Conservation (phyloP, 192 early-diverging fungal species). For the Linnemannia hyalina region DNA sequence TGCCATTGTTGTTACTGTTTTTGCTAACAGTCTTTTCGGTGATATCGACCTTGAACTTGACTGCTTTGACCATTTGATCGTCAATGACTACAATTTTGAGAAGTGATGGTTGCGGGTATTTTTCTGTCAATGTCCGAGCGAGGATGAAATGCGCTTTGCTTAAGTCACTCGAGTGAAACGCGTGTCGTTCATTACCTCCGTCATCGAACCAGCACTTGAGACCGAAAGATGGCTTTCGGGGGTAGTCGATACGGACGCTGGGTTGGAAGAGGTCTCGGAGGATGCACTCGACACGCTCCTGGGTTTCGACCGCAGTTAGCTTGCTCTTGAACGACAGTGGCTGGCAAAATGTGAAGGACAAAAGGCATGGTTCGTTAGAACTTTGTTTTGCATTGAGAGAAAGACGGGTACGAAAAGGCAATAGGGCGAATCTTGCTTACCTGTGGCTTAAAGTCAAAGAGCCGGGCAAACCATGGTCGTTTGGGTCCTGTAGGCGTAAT, state of each 20-base stretch:
- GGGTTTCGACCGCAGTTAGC: constrained; percentile 30
- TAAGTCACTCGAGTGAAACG: neutral
- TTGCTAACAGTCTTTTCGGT: constrained; percentile 21
- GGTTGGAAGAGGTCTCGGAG: constrained; percentile 31
- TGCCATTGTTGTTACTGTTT: neutral
- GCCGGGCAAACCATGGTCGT: constrained; percentile 39
- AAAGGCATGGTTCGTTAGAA: neutral
- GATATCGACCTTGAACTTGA: constrained; percentile 53
- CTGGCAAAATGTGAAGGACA: neutral
- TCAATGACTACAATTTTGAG: constrained; percentile 18
- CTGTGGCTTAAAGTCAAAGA: constrained; percentile 55
- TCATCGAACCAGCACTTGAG: constrained; percentile 45
- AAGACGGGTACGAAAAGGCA: too few relatives aligned
- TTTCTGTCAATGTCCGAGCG: neutral
- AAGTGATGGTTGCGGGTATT: neutral
- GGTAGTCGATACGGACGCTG: constrained; percentile 23
- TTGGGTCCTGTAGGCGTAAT: constrained; percentile 21
- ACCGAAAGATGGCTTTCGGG: constrained; percentile 21
- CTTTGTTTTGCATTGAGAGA: neutral
- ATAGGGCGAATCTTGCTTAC: neutral
- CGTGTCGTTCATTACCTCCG: constrained; percentile 15
- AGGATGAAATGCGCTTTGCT: neutral
- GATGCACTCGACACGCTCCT: constrained; percentile 34
- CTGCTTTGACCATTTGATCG: constrained; percentile 32
- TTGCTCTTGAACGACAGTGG: constrained; percentile 37